phyloP scores from a whole-genome alignment of 2,329 filamentous ascomycete species.

The Botryosphaeria dothidea region DNA sequence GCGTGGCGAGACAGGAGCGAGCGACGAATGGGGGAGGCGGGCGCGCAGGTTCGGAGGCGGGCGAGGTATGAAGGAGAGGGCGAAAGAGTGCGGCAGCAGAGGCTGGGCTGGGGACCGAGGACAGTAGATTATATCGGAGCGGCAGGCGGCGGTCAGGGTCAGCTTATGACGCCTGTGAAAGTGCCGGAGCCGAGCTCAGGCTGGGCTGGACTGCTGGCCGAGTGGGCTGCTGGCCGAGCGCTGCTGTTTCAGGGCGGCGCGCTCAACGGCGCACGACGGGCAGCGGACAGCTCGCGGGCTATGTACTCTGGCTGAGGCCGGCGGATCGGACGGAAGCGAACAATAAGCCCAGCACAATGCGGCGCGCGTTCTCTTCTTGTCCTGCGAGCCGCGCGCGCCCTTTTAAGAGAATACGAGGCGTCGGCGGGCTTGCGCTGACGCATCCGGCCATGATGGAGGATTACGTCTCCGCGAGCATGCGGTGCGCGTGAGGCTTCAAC shows the following conservation, averaged over 20 bases:
- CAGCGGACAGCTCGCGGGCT: neutral
- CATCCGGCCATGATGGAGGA: constrained; percentile 18
- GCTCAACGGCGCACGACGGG: constrained; percentile 1
- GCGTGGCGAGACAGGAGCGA: neutral
- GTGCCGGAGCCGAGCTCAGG: neutral
- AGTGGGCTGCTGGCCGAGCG: constrained; percentile 10
- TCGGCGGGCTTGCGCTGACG: constrained; percentile 4
- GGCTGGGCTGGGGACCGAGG: neutral
- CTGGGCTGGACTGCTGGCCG: no score
- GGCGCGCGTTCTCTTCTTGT: neutral
- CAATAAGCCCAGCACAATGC: neutral
- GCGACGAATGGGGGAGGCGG: neutral
- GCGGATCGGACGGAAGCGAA: constrained; percentile 7
- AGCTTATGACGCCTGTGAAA: constrained; percentile 11
- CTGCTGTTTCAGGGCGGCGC: constrained; percentile 12
- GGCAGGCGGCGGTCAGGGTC: constrained; percentile 1
- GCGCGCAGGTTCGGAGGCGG: neutral
- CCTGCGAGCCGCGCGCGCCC: neutral
- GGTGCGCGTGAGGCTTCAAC: constrained; percentile 16
- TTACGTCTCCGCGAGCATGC: constrained; percentile 18
- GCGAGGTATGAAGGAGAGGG: constrained; percentile 4
- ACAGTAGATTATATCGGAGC: no score
- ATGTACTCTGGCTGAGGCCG: neutral
- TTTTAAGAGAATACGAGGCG: constrained; percentile 12
- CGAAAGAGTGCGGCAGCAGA: neutral